Percentiles rank a stretch among this genome's conserved stretches.
Conservation (phyloP, 2,329 filamentous ascomycete species). For the Sporothrix schenckii region DNA sequence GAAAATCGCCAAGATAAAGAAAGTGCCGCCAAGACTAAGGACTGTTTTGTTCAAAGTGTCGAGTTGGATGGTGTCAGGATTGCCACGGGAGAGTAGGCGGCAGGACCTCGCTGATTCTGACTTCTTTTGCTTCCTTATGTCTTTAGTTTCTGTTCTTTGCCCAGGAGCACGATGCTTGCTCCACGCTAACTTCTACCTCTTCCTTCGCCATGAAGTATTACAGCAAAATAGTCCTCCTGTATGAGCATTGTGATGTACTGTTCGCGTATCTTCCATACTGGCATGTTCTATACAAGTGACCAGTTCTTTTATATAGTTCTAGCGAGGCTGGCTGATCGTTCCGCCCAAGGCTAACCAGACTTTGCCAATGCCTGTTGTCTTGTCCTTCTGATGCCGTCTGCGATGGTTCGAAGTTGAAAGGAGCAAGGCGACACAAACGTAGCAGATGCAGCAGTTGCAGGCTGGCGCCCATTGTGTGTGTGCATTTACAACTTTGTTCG, state of each 20-base stretch:
- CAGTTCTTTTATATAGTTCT: neutral
- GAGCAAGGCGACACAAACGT: neutral
- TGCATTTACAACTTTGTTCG: too few species aligned
- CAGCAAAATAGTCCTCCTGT: too few species aligned
- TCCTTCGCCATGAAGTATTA: too few species aligned
- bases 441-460: neutral
- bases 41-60: slow-evolving; percentile 11
- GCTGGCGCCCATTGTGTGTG: too few species aligned
- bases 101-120: slow-evolving; percentile 10
- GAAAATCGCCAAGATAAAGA: slow-evolving; percentile 21
- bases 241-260: neutral
- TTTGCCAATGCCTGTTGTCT: neutral
- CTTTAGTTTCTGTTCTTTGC: neutral
- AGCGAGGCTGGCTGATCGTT: neutral
- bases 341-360: neutral
- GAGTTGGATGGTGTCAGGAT: neutral
- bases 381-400: neutral
- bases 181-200: too few species aligned
- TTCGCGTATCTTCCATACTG: neutral
- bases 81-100: neutral
- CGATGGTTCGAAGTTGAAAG: neutral
- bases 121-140: neutral
- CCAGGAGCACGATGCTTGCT: too few species aligned
- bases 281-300: neutral
- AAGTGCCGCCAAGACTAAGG: slow-evolving; percentile 20